These are phyloP conservation scores for Penicillium salamii DNA, from an alignment of 495 filamentous ascomycete species.

Conservation along the genomic window DNA sequence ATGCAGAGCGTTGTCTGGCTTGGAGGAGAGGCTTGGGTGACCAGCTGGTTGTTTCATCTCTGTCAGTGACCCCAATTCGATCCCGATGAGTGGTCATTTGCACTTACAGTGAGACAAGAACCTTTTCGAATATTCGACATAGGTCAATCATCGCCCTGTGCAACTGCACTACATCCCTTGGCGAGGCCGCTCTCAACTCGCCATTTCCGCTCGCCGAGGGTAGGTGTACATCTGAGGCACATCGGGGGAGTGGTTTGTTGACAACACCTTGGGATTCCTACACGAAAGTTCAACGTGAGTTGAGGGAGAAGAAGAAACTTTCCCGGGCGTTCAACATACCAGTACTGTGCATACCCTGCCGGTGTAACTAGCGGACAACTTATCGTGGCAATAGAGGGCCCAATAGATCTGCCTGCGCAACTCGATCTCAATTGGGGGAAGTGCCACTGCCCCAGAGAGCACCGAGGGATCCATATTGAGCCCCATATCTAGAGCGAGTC, in stretches of 20 bases:
- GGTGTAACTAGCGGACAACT: conserved; percentile 29
- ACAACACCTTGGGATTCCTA: conserved; percentile 30
- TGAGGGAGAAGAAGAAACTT: background rate
- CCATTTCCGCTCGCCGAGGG: conserved; percentile 24
- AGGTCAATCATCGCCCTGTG: conserved; percentile 27
- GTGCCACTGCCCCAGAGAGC: conserved; percentile 17
- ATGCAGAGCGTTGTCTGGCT: conserved; percentile 13
- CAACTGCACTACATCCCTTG: conserved; percentile 15
- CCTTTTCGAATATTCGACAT: conserved; percentile 27
- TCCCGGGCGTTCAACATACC: conserved; percentile 7
- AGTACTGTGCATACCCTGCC: conserved; percentile 31
- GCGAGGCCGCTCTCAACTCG: conserved; percentile 12
- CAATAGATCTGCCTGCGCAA: conserved; percentile 31
- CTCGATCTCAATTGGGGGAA: conserved; percentile 24
- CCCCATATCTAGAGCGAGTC: conserved; percentile 29
- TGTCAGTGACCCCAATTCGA: background rate
- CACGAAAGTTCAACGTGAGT: background rate
- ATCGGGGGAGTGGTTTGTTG: conserved; percentile 22
- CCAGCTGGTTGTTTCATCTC: conserved; percentile 11
- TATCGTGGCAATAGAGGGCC: conserved; percentile 31
- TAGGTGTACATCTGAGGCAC: conserved; percentile 7
- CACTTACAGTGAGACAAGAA: conserved; percentile 25
- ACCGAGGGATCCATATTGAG: conserved; percentile 28
- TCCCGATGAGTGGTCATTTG: background rate
- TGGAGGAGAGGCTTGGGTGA: conserved; percentile 25